Percentiles rank a stretch among this genome's conserved stretches.
phyloP scores from a whole-genome alignment of 371 early-diverging fungal species.

The Syncephalastrum sp. region DNA sequence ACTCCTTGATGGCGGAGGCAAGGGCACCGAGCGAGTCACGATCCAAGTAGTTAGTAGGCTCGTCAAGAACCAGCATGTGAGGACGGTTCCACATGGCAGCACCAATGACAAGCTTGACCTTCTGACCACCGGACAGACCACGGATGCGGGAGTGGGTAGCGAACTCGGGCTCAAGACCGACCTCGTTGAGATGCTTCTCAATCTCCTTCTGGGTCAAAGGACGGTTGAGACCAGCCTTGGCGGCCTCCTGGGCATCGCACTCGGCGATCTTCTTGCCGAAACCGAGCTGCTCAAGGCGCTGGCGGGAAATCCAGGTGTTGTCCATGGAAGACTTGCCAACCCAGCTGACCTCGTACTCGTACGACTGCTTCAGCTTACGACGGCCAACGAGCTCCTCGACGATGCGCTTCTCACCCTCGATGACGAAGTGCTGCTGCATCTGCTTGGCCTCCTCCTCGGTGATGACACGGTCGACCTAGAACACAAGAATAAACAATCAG shows the following conservation, averaged over 20 bases:
- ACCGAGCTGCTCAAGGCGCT: slow-evolving; percentile 68
- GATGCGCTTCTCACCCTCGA: slow-evolving; percentile 63
- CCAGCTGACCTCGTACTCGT: slow-evolving; percentile 68
- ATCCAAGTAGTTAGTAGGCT: slow-evolving; percentile 86
- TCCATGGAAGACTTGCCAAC: slow-evolving; percentile 58
- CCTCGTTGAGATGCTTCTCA: slow-evolving; percentile 67
- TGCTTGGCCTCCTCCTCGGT: slow-evolving; percentile 63
- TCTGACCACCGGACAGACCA: slow-evolving; percentile 91
- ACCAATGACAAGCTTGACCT: slow-evolving; percentile 83
- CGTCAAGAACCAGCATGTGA: slow-evolving; percentile 86
- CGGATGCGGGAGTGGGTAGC: slow-evolving; percentile 81
- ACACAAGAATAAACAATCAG: no score
- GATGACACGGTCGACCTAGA: slow-evolving; percentile 51
- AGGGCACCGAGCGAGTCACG: slow-evolving; percentile 76
- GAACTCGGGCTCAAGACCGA: slow-evolving; percentile 71
- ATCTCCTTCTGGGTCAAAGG: slow-evolving; percentile 65
- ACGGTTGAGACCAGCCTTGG: slow-evolving; percentile 60
- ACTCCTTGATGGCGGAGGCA: slow-evolving; percentile 63
- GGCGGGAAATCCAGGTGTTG: slow-evolving; percentile 72
- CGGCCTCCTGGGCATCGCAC: slow-evolving; percentile 67
- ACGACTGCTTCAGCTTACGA: slow-evolving; percentile 69
- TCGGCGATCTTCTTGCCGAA: slow-evolving; percentile 66
- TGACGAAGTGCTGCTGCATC: slow-evolving; percentile 60
- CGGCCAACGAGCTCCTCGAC: slow-evolving; percentile 62
- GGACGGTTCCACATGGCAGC: slow-evolving; percentile 85